Percentiles rank a stretch among this genome's conserved stretches.
Evolutionary conservation across 192 early-diverging fungal genomes (phyloP).

Genomic region (Backusella westeae): DNA sequence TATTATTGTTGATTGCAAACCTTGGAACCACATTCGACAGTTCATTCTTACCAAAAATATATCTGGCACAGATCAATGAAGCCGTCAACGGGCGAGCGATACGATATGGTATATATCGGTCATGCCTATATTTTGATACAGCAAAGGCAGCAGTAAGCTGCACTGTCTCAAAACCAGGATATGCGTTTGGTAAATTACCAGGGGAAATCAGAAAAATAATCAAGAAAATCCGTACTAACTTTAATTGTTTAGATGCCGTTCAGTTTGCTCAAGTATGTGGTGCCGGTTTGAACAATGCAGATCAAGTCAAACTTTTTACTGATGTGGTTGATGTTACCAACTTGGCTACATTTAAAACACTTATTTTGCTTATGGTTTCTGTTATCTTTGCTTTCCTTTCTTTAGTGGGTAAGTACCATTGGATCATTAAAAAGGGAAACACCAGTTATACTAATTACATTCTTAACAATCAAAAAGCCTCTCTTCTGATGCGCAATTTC

Average conservation of each 20-base stretch:
- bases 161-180: background rate
- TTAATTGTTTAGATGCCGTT: conserved; percentile 1
- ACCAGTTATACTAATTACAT: background rate
- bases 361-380: conserved; percentile 11
- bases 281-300: background rate
- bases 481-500: background rate
- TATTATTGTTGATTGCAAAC: conserved; percentile 17
- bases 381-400: conserved; percentile 13
- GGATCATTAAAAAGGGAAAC: background rate
- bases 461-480: background rate
- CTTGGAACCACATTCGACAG: conserved; percentile 28
- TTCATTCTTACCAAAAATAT: conserved; percentile 24
- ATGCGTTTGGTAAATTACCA: background rate
- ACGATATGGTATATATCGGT: conserved; percentile 28
- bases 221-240: background rate
- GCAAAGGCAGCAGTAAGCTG: background rate
- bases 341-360: background rate
- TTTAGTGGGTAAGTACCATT: background rate
- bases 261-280: conserved; percentile 17
- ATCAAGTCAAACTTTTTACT: background rate
- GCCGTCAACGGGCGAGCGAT: conserved; percentile 9
- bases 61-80: conserved; percentile 5
- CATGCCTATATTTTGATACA: conserved; percentile 13
- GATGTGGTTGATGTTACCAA: background rate
- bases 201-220: background rate